phyloP scores from a whole-genome alignment of 345 rosid species.

The Bruguiera parviflora region DNA sequence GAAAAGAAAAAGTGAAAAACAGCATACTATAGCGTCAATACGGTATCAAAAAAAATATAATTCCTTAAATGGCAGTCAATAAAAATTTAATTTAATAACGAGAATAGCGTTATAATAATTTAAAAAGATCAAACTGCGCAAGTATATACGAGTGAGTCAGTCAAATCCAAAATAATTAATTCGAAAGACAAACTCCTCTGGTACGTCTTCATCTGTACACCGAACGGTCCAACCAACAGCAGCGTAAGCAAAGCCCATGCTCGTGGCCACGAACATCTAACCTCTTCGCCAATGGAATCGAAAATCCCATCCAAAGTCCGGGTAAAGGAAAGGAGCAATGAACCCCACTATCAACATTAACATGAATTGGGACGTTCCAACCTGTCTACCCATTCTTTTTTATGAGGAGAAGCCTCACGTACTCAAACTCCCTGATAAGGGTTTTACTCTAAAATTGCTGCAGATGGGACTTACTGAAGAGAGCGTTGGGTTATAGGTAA shows the following conservation, averaged over 20 bases:
- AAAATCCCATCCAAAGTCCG: conserved; percentile 16
- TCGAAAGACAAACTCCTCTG: conserved; percentile 15
- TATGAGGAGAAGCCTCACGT: conserved; percentile 16
- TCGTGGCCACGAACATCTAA: conserved; percentile 10
- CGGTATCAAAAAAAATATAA: too few species aligned
- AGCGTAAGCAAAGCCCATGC: conserved; percentile 12
- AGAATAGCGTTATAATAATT: too few species aligned
- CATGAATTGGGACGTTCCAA: conserved; percentile 18
- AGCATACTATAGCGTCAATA: too few species aligned
- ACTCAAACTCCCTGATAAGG: conserved; percentile 12
- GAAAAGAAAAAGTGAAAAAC: too few species aligned
- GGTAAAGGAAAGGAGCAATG: conserved; percentile 18
- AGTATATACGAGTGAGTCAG: background rate
- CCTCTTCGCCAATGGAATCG: conserved; percentile 21
- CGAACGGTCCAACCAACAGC: conserved; percentile 19
- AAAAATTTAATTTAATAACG: too few species aligned
- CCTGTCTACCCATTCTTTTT: conserved; percentile 6
- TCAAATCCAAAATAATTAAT: conserved; percentile 16
- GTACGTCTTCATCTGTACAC: conserved; percentile 18
- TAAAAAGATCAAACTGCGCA: too few species aligned
- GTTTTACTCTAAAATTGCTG: conserved; percentile 12
- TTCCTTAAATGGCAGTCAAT: too few species aligned
- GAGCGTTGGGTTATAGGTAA: too few species aligned
- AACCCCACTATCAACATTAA: conserved; percentile 18
- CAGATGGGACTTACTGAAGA: background rate